phyloP scores from a whole-genome alignment of 768 basidiomycete species.

The Hygrophorus pudorinus region DNA sequence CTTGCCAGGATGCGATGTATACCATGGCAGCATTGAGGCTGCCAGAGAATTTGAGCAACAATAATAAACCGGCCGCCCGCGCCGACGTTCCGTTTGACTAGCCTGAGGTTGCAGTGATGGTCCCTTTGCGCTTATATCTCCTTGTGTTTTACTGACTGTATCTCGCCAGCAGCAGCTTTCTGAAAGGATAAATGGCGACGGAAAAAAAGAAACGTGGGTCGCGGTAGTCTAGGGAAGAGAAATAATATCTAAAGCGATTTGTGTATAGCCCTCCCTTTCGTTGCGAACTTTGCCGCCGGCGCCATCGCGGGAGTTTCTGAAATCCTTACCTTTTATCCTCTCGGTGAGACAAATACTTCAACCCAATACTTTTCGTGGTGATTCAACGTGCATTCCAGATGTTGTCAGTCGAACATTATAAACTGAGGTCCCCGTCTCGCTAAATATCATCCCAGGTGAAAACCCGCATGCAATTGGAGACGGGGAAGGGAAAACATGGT shows the following conservation, averaged over 20 bases:
- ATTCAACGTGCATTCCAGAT: constrained; percentile 36
- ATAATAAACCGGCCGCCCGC: too few species aligned
- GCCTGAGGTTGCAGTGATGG: too few species aligned
- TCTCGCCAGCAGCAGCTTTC: too few species aligned
- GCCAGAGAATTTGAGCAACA: too few species aligned
- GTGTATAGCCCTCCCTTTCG: constrained; percentile 64
- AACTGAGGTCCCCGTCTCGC: constrained; percentile 2
- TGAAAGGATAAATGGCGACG: constrained; percentile 13
- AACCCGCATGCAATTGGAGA: constrained; percentile 96
- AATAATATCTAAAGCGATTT: too few species aligned
- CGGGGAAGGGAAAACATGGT: constrained; percentile 64
- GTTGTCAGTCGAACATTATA: constrained; percentile 49
- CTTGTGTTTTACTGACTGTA: too few species aligned
- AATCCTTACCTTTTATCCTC: constrained; percentile 80
- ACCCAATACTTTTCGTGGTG: not conserved
- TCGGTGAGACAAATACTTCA: constrained; percentile 43
- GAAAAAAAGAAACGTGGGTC: constrained; percentile 23
- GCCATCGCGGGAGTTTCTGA: constrained; percentile 91
- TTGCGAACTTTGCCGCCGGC: constrained; percentile 88
- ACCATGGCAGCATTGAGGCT: constrained; percentile 66
- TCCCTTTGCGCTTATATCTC: too few species aligned
- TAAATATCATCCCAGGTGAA: constrained; percentile 59
- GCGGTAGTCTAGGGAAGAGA: not conserved
- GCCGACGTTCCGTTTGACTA: too few species aligned
- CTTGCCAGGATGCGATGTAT: constrained; percentile 85